Base-by-base conservation (phyloP, 495 filamentous ascomycete genomes). In the Aspergillus homomorphus region DNA sequence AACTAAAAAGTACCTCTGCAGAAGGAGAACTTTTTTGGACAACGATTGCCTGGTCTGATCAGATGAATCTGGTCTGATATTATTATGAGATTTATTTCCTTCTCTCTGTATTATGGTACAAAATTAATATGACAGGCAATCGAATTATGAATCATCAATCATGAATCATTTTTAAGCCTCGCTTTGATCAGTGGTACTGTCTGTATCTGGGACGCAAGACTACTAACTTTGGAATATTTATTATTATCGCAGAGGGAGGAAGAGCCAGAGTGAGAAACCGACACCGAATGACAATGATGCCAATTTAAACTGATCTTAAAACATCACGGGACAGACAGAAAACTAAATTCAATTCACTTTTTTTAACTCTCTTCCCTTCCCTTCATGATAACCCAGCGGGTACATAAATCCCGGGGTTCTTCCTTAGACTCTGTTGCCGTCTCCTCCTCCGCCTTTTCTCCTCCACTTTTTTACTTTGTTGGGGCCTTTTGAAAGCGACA, bases 1-100 rank as follows among this genome's bases (percentile, higher is more conserved):
- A 57, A 38, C 33, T 38, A 38, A 14, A 38, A 58, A 62, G 57
- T 57, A 60, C 49, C 12, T 38, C 33, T 38, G n/a, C 26, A 59
- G 49, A 42, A 9, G 33, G 12, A 38, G 33, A 12, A 38, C 5
- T 38, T 9, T 14, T 38, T 38, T 38, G 15, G 6, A 38, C 7
- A 10, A 38, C 33, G 33, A 38, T 38, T 38, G 33, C 33, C 33
- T 7, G 33, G 33, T 14, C 33, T 38, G 33, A 38, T 38, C 33
- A 38, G 10, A 38, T 38, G 33, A 38, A 38, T 38, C 33, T 38
- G 6, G 33, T 38, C 33, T 38, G 33, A 38, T 51, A 51, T 9
- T 33, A 18, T 33, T 38, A 38, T 38, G 7, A 38, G 33, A 38
- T 9, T 38, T 38, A 7, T 6, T 14, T 14, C 33, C 5, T 38